Percentiles rank a stretch among this genome's conserved stretches.
Conservation (phyloP, 306 rosid species). For the Luffa acutangula region DNA sequence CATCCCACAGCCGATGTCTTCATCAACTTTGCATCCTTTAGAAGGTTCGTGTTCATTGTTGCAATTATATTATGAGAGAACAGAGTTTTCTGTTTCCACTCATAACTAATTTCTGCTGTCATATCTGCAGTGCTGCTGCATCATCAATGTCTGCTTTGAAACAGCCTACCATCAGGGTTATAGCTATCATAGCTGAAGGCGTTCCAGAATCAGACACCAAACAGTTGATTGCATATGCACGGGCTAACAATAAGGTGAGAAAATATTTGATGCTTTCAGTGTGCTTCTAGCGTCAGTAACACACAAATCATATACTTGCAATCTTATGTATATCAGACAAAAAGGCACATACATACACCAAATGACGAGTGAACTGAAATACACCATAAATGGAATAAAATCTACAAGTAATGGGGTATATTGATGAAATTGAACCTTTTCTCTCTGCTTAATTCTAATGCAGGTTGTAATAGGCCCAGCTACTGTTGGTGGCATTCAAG, state of each 20-base stretch:
- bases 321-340: not conserved
- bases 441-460: constrained; percentile 4
- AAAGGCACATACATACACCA: not conserved
- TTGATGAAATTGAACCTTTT: not conserved
- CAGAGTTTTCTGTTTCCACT: not conserved
- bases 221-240: constrained; percentile 90
- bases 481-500: constrained; percentile 98
- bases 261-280: not conserved
- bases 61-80: not conserved
- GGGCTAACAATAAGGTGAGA: constrained; percentile 84
- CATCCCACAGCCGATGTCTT: constrained; percentile 99
- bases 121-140: constrained; percentile 78
- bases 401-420: not conserved
- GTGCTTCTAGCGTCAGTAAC: not conserved
- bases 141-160: constrained; percentile 85
- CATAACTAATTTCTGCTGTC: constrained; percentile 13
- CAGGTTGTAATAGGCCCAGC: constrained; percentile 98
- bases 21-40: constrained; percentile 91
- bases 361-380: not conserved
- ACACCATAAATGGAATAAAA: not conserved
- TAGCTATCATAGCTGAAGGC: constrained; percentile 97
- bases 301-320: not conserved
- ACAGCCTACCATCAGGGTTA: constrained; percentile 93
- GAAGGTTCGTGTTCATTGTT: constrained; percentile 49
- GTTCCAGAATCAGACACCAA: constrained; percentile 91